These are phyloP conservation scores for Alternaria sp. DNA, from an alignment of 2,329 filamentous ascomycete genomes.

Conservation along the genomic window DNA sequence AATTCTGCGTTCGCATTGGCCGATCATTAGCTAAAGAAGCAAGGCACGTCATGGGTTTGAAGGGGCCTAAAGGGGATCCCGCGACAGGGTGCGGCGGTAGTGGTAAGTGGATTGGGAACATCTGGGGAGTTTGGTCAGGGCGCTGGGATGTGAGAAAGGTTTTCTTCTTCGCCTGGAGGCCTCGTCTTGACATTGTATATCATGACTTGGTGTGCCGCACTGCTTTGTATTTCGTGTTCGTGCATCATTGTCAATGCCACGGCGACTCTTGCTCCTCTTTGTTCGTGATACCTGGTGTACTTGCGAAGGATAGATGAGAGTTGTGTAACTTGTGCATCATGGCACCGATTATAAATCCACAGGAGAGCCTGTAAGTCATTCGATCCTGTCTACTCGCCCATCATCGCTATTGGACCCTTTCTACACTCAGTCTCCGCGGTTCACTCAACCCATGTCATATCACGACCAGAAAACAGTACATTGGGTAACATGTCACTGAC, in stretches of 20 bases:
- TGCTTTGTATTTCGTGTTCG: neutral
- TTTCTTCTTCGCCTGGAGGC: neutral
- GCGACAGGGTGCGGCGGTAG: constrained; percentile 11
- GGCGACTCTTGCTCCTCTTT: constrained; percentile 3
- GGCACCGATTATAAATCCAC: constrained; percentile 15
- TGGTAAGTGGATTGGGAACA: constrained; percentile 10
- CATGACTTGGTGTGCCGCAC: neutral
- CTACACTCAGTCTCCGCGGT: neutral
- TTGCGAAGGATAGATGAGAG: neutral
- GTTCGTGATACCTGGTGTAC: constrained; percentile 5
- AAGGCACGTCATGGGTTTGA: constrained; percentile 6
- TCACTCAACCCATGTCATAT: constrained; percentile 7
- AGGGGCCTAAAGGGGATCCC: constrained; percentile 7
- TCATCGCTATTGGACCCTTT: neutral
- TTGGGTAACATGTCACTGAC: constrained; percentile 2
- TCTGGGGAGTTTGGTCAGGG: constrained; percentile 7
- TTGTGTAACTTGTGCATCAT: constrained; percentile 6
- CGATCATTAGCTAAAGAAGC: constrained; percentile 3
- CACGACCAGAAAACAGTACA: constrained; percentile 6
- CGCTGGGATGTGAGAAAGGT: neutral
- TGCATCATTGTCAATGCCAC: constrained; percentile 1
- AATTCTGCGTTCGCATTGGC: constrained; percentile 2
- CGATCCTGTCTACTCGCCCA: neutral
- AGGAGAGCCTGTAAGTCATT: constrained; percentile 22
- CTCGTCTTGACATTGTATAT: neutral